Conservation (phyloP, 768 basidiomycete genomes). For the Udeniomyces megalosporus region DNA sequence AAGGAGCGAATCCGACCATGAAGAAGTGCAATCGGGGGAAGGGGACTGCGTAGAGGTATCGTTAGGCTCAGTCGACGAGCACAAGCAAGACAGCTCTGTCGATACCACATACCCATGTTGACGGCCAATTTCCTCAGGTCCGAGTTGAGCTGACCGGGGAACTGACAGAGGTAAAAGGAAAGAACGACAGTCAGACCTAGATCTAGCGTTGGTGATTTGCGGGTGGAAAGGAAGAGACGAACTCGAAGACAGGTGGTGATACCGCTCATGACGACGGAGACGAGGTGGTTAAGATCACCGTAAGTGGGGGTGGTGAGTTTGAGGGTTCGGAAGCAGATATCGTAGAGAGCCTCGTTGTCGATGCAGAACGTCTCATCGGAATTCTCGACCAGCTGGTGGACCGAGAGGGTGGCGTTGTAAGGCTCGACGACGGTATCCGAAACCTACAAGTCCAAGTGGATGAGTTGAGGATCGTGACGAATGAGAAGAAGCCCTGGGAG, state of each 20-base stretch:
- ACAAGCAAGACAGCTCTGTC: background rate
- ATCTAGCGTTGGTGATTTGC: background rate
- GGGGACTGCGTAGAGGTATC: conserved; percentile 36
- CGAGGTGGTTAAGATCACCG: conserved; percentile 80
- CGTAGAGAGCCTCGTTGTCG: conserved; percentile 97
- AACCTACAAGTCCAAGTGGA: too few relatives aligned
- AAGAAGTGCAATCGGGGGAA: conserved; percentile 99
- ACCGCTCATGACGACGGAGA: conserved; percentile 62
- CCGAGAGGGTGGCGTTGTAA: conserved; percentile 85
- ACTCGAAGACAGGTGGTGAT: conserved; percentile 54
- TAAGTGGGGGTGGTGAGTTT: conserved; percentile 92
- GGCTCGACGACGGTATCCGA: conserved; percentile 99
- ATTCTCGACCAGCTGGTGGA: conserved; percentile 98
- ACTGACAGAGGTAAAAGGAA: conserved; percentile 45
- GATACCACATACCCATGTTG: conserved; percentile 6
- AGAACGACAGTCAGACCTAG: background rate
- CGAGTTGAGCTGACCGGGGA: conserved; percentile 99
- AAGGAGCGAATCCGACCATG: conserved; percentile 65
- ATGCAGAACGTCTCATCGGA: conserved; percentile 99
- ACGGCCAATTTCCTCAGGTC: conserved; percentile 67
- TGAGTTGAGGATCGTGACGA: background rate
- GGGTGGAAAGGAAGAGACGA: conserved; percentile 69
- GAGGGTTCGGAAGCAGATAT: conserved; percentile 95
- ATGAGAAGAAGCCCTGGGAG: background rate
- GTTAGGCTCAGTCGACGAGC: background rate